Percentiles rank a stretch among this genome's conserved stretches.
These are phyloP conservation scores for Gracilaria domingensis DNA, from an alignment of 23 red algal species.

Conservation along the genomic window DNA sequence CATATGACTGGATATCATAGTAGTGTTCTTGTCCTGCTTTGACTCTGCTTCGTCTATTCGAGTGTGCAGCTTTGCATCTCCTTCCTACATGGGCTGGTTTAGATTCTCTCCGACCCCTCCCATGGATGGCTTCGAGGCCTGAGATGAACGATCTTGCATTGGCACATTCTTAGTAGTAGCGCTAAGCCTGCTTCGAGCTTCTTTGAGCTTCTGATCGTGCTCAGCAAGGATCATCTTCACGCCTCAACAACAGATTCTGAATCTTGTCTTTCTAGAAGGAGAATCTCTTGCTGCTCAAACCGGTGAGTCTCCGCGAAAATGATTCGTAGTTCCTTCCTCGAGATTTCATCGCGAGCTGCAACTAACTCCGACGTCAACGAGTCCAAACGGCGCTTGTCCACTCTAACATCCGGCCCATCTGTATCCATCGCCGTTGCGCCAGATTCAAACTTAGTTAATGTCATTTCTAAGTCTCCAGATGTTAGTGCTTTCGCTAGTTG, in stretches of 20 bases:
- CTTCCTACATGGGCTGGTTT: slow-evolving; percentile 24
- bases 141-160: slow-evolving; percentile 29
- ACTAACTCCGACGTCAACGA: slow-evolving; percentile 54
- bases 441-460: not conserved
- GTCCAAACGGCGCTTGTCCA: slow-evolving; percentile 55
- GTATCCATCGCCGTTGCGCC: not conserved
- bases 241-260: slow-evolving; percentile 55
- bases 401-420: slow-evolving; percentile 41
- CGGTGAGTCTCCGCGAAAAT: slow-evolving; percentile 64
- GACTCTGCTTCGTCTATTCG: slow-evolving; percentile 45
- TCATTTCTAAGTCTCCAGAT: not conserved
- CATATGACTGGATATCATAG: slow-evolving; percentile 28
- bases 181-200: slow-evolving; percentile 42
- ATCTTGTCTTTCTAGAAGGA: slow-evolving; percentile 47
- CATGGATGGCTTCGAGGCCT: slow-evolving; percentile 38
- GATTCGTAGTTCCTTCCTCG: slow-evolving; percentile 61
- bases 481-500: too few relatives aligned
- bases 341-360: slow-evolving; percentile 51
- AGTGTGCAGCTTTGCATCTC: slow-evolving; percentile 40
- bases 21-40: slow-evolving; percentile 11
- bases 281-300: slow-evolving; percentile 51
- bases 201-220: slow-evolving; percentile 36
- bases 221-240: slow-evolving; percentile 60
- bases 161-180: slow-evolving; percentile 42
- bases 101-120: slow-evolving; percentile 32